phyloP scores from a whole-genome alignment of 2,329 filamentous ascomycete genomes.

The Colletotrichum cordylinicola region DNA sequence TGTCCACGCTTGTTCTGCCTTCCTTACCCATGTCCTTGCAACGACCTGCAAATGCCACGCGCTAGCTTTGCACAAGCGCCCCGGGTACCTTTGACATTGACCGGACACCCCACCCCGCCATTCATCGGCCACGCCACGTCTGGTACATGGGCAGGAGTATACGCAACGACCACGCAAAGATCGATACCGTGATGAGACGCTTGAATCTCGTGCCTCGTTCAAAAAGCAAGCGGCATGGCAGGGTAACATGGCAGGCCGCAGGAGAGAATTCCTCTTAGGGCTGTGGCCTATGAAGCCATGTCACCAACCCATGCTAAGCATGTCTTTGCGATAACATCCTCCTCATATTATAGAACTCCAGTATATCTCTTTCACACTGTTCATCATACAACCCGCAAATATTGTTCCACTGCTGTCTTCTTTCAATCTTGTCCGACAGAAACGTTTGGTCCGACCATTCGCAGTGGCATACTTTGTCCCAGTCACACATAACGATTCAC shows the following conservation, averaged over 20 bases:
- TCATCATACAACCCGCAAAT: neutral
- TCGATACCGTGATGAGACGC: neutral
- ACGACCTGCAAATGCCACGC: neutral
- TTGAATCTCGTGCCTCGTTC: neutral
- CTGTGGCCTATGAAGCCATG: neutral
- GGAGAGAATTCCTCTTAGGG: neutral
- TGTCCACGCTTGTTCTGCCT: neutral
- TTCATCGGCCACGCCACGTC: neutral
- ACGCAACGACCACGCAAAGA: neutral
- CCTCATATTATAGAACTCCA: neutral
- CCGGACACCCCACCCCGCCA: neutral
- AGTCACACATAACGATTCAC: neutral
- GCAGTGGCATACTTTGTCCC: neutral
- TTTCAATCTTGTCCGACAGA: neutral
- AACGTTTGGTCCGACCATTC: neutral
- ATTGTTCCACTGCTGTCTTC: neutral
- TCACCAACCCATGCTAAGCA: neutral
- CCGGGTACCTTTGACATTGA: neutral
- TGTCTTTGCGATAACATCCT: neutral
- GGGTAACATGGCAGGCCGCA: neutral
- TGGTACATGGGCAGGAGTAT: neutral
- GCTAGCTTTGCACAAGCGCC: neutral
- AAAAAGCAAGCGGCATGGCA: neutral
- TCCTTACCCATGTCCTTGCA: neutral
- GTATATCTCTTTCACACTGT: neutral